Evolutionary conservation across 2,329 filamentous ascomycete genomes (phyloP), one percentile per base, ranked within the genome.

Genomic region (Cladosporium sp.): DNA sequence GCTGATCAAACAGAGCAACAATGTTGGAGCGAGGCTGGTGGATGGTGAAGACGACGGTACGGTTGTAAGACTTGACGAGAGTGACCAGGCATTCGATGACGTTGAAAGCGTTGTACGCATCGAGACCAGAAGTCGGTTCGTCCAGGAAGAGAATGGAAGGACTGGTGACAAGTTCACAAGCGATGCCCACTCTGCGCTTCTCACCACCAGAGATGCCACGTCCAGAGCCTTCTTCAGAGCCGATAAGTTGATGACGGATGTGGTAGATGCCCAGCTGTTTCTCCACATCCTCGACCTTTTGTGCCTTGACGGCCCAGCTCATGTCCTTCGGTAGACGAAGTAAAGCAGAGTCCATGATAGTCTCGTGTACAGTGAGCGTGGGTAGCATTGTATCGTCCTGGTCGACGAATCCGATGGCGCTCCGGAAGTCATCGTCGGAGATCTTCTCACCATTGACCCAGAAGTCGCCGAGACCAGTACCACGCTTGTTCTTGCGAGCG

Each of bases 11-110:
- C 3, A 99, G 85, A 11, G 95, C 95, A 25, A 98, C 95, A 74
- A 99, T 99, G 78, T 99, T 99, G 13, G 95, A 99, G 70, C 96
- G 88, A 43, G 95, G 95, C 74, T 99, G 95, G 77, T 99, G 95
- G 69, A 99, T 99, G 16, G 95, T 99, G 80, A 99, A 97, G 68
- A 99, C 91, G 64, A 99, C 93, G 0, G 96, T 99, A 67, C 96
- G 87, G 80, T 97, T 96, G 81, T 98, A 99, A 49, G 89, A 95
- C 82, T 97, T 97, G 60, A 96, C 95, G 53, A 99, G 81, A 1
- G 91, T 97, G 46, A 98, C 94, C 11, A 99, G 85, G 73, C 93
- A 98, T 77, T 99, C 95, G 28, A 99, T 88, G 46, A 99, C 95
- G 69, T 99, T 99, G 83, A 95, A 99, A 6, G 96, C 96, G 75